Conservation (phyloP, 2,329 filamentous ascomycete species). For the Penicillium sp. region DNA sequence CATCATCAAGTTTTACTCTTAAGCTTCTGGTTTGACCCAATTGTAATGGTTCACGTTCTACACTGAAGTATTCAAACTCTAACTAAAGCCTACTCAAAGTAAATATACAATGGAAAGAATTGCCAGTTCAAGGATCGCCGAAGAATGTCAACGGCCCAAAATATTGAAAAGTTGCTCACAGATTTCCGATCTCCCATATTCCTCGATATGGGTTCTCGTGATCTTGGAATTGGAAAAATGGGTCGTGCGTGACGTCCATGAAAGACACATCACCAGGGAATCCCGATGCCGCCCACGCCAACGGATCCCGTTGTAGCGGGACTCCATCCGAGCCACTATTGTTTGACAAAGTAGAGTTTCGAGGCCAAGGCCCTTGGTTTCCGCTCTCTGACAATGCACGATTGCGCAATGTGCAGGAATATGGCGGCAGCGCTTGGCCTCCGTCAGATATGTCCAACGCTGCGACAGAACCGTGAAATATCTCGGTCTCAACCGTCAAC, state of each 20-base stretch:
- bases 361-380: conserved; percentile 10
- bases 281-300: conserved; percentile 15
- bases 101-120: neutral
- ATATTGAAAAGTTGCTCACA: conserved; percentile 10
- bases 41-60: neutral
- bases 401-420: conserved; percentile 19
- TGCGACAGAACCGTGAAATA: conserved; percentile 28
- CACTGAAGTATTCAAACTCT: neutral
- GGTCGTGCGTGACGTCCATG: conserved; percentile 29
- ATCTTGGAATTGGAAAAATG: conserved; percentile 32
- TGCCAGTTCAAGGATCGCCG: neutral
- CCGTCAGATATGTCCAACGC: conserved; percentile 28
- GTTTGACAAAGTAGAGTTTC: neutral
- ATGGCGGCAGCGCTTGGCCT: conserved; percentile 30
- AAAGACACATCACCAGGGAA: conserved; percentile 25
- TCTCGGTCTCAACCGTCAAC: conserved; percentile 29
- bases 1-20: neutral
- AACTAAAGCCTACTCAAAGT: neutral
- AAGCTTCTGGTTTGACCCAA: neutral
- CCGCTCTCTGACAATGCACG: conserved; percentile 6
- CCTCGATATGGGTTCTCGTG: conserved; percentile 26
- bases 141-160: neutral
- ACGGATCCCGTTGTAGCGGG: conserved; percentile 6
- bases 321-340: conserved; percentile 2
- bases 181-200: conserved; percentile 31